These are phyloP conservation scores for Camellia lanceoleosa DNA, from an alignment of 148 eudicot species.

Conservation along the genomic window DNA sequence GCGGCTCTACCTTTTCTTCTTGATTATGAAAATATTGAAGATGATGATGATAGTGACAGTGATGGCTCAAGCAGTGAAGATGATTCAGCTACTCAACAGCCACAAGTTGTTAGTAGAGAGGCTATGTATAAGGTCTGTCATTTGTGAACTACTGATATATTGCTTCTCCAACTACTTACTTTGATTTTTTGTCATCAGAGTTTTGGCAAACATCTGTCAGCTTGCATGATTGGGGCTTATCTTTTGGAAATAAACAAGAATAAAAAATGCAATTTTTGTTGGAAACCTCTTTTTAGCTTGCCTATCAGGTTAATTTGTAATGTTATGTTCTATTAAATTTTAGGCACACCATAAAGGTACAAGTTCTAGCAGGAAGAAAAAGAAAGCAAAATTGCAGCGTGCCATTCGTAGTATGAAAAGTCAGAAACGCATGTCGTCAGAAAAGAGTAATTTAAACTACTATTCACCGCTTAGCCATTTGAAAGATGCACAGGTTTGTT, in stretches of 20 bases:
- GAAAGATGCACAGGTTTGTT: slow-evolving; percentile 87
- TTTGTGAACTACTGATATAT: neutral
- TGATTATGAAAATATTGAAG: slow-evolving; percentile 83
- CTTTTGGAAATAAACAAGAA: neutral
- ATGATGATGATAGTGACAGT: slow-evolving; percentile 62
- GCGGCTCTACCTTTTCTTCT: slow-evolving; percentile 88
- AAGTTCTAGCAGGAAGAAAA: slow-evolving; percentile 91
- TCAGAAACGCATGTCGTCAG: slow-evolving; percentile 67
- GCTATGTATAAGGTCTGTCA: slow-evolving; percentile 75
- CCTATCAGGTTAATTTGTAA: neutral
- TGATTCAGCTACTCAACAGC: slow-evolving; percentile 48
- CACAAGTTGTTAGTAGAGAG: slow-evolving; percentile 75
- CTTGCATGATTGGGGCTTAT: neutral
- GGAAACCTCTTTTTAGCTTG: neutral
- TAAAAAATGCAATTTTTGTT: neutral
- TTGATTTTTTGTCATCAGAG: slow-evolving; percentile 10
- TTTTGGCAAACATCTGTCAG: slow-evolving; percentile 6
- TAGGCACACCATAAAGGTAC: slow-evolving; percentile 92
- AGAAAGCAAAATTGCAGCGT: slow-evolving; percentile 88
- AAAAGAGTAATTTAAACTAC: slow-evolving; percentile 58
- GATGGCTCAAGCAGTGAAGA: slow-evolving; percentile 90
- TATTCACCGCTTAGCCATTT: slow-evolving; percentile 85
- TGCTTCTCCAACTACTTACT: neutral
- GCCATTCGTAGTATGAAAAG: slow-evolving; percentile 86
- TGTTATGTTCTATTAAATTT: slow-evolving; percentile 10